Percentiles rank a stretch among this genome's conserved stretches.
These are phyloP conservation scores for Rutstroemia sp. DNA, from an alignment of 2,329 filamentous ascomycete species.

Conservation along the genomic window DNA sequence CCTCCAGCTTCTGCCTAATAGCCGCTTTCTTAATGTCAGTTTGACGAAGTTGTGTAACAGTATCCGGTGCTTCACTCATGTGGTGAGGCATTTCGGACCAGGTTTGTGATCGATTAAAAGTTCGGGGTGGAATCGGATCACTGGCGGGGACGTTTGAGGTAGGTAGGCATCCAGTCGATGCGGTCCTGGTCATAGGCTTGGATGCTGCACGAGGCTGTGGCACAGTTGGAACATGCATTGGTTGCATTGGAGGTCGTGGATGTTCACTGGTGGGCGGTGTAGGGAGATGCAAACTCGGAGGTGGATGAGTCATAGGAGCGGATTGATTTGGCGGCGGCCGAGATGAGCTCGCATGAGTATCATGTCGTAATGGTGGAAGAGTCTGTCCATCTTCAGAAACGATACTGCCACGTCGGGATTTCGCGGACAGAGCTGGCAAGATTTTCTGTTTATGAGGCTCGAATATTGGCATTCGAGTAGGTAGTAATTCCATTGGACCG, in stretches of 20 bases:
- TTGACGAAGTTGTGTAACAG: background rate
- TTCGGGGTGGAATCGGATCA: conserved; percentile 41
- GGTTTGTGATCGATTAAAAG: conserved; percentile 35
- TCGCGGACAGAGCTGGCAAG: conserved; percentile 26
- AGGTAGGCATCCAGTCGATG: conserved; percentile 26
- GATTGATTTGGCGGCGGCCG: background rate
- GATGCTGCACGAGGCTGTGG: conserved; percentile 36
- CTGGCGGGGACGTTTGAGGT: conserved; percentile 38
- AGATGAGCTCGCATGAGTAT: conserved; percentile 9
- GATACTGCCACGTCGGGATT: conserved; percentile 25
- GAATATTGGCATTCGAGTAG: conserved; percentile 29
- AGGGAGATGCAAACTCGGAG: conserved; percentile 4
- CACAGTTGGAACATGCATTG: background rate
- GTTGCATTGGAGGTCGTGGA: conserved; percentile 9
- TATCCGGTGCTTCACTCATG: conserved; percentile 29
- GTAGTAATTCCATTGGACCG: conserved; percentile 36
- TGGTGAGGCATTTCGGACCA: conserved; percentile 39
- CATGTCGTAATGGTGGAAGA: conserved; percentile 18
- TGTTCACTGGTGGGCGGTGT: conserved; percentile 3
- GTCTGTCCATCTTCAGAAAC: conserved; percentile 26
- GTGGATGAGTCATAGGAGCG: background rate
- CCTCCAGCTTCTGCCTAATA: conserved; percentile 47
- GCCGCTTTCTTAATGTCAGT: conserved; percentile 23
- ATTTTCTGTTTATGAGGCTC: conserved; percentile 20
- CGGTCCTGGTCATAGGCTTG: conserved; percentile 26